Conservation (phyloP, 2,329 filamentous ascomycete species). For the Aphanoascus verrucosus region DNA sequence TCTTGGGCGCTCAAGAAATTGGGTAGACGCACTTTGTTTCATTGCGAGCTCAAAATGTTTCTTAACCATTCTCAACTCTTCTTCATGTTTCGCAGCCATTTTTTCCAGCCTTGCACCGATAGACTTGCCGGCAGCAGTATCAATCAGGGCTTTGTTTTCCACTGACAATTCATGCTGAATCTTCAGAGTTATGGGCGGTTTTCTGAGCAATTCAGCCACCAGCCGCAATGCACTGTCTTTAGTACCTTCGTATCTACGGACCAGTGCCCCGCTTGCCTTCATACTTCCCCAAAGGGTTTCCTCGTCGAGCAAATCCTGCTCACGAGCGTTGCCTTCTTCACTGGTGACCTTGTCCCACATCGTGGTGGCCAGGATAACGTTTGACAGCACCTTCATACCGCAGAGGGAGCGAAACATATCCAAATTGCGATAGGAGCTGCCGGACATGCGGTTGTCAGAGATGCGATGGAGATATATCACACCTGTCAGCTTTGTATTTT, state of each 20-base stretch:
- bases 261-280: background rate
- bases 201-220: background rate
- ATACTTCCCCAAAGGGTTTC: background rate
- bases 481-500: background rate
- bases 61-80: background rate
- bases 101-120: background rate
- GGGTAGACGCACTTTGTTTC: background rate
- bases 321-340: background rate
- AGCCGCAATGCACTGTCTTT: background rate
- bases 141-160: background rate
- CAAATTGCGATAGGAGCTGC: background rate
- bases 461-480: constrained; percentile 5
- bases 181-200: background rate
- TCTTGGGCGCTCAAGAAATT: background rate
- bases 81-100: background rate
- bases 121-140: background rate
- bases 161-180: constrained; percentile 4
- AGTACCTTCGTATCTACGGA: background rate
- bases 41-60: background rate
- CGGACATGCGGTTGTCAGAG: constrained; percentile 3
- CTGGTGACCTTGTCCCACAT: constrained; percentile 1
- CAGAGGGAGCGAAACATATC: background rate
- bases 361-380: constrained; percentile 5
- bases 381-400: background rate
- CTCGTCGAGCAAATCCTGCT: background rate